A percentile compares a stretch with the other conserved stretches of the same genome.
These are phyloP conservation scores for Achlya hypogyna DNA, from an alignment of 352 stramenopile genomes.

Conservation along the genomic window DNA sequence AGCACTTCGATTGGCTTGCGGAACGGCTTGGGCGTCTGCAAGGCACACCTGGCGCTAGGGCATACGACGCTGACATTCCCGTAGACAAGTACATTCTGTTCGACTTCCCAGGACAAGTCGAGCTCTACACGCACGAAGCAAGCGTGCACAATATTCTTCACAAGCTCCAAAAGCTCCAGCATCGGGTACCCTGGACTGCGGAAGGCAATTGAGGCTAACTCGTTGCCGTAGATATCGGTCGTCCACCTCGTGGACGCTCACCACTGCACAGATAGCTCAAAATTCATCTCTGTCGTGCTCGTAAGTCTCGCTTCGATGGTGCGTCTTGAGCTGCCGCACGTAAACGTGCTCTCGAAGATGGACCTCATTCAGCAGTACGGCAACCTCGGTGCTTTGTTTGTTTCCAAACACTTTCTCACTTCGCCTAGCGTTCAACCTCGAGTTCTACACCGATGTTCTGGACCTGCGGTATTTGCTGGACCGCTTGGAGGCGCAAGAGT, in stretches of 20 bases:
- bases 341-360: slow-evolving; percentile 99
- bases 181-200: slow-evolving; percentile 37
- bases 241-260: slow-evolving; percentile 95
- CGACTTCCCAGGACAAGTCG: slow-evolving; percentile 98
- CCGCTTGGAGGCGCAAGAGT: slow-evolving; percentile 37
- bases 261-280: slow-evolving; percentile 90
- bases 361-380: slow-evolving; percentile 94
- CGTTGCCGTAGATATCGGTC: slow-evolving; percentile 51
- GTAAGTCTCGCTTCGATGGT: slow-evolving; percentile 97
- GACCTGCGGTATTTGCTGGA: slow-evolving; percentile 75
- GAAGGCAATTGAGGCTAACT: slow-evolving; percentile 24
- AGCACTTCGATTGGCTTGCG: slow-evolving; percentile 98
- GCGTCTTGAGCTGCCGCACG: slow-evolving; percentile 93
- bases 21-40: slow-evolving; percentile 77
- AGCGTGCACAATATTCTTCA: slow-evolving; percentile 94
- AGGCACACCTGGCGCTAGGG: slow-evolving; percentile 13
- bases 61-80: not conserved
- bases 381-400: slow-evolving; percentile 39
- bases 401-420: not conserved
- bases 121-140: slow-evolving; percentile 98
- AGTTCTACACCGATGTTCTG: slow-evolving; percentile 84
- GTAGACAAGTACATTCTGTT: slow-evolving; percentile 97
- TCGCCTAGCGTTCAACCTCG: slow-evolving; percentile 67
- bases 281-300: slow-evolving; percentile 97
- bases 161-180: slow-evolving; percentile 86